A percentile compares a stretch with the other conserved stretches of the same genome.
Evolutionary conservation across 306 rosid genomes (phyloP).

Genomic region (Prunus fruticosa): DNA sequence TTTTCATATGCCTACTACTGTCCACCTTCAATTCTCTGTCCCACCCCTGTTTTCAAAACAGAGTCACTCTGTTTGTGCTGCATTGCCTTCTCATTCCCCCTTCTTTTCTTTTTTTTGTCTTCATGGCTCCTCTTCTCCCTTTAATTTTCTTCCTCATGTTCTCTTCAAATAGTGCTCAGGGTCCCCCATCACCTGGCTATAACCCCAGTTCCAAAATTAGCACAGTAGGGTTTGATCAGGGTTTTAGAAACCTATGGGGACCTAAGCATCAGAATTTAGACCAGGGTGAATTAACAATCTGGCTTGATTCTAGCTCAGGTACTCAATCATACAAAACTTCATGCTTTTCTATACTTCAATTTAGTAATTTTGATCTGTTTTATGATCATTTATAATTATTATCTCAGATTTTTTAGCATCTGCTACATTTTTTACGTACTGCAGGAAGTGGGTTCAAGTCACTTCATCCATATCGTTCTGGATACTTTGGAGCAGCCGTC

Average conservation of each 20-base stretch:
- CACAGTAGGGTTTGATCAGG: constrained; percentile 53
- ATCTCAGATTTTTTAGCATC: neutral
- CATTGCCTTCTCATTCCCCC: constrained; percentile 32
- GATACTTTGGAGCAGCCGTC: constrained; percentile 72
- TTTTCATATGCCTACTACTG: constrained; percentile 14
- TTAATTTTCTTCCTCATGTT: constrained; percentile 31
- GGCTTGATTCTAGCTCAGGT: constrained; percentile 81
- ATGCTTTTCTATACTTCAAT: neutral
- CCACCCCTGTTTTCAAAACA: constrained; percentile 37
- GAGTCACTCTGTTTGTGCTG: constrained; percentile 29
- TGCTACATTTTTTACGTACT: constrained; percentile 5
- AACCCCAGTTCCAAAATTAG: constrained; percentile 53
- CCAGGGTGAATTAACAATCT: constrained; percentile 52
- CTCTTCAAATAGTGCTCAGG: constrained; percentile 38
- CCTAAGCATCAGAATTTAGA: constrained; percentile 66
- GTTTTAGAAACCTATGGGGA: constrained; percentile 77
- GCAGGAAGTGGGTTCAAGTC: constrained; percentile 95
- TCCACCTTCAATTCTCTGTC: constrained; percentile 13
- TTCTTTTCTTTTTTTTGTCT: neutral
- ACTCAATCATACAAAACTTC: neutral
- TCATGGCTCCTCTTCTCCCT: constrained; percentile 41
- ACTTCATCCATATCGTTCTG: constrained; percentile 52
- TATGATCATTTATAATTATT: neutral
- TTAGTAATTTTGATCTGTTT: neutral
- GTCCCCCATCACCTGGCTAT: constrained; percentile 86